Percentiles rank a stretch among this genome's conserved stretches.
Evolutionary conservation across 768 basidiomycete genomes (phyloP).

Genomic region (Tulasnella sp.): DNA sequence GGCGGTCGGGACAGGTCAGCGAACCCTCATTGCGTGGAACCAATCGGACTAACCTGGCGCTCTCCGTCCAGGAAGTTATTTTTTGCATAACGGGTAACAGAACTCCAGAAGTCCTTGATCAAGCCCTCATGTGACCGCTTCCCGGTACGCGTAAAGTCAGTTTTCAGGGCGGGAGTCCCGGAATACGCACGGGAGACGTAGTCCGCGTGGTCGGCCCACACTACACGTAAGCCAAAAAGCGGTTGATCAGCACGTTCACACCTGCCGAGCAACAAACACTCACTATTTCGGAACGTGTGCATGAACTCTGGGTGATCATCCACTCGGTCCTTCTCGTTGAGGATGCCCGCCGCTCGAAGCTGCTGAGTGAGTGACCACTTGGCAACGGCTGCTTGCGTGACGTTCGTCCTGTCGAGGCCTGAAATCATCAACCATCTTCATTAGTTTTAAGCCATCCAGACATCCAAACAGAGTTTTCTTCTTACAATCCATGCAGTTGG

Average conservation of each 20-base stretch:
- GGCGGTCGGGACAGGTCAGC: slow-evolving; percentile 19
- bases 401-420: slow-evolving; percentile 88
- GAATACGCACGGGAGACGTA: slow-evolving; percentile 87
- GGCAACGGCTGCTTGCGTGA: slow-evolving; percentile 89
- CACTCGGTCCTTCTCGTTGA: slow-evolving; percentile 69
- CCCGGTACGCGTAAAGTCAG: slow-evolving; percentile 94
- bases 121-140: slow-evolving; percentile 79
- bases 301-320: slow-evolving; percentile 83
- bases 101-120: slow-evolving; percentile 86
- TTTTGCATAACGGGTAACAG: slow-evolving; percentile 81
- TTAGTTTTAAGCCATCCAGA: not conserved
- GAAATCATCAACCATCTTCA: not conserved
- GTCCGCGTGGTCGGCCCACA: slow-evolving; percentile 98
- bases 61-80: slow-evolving; percentile 98
- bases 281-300: slow-evolving; percentile 85
- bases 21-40: not conserved
- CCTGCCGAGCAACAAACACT: slow-evolving; percentile 42
- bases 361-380: slow-evolving; percentile 83
- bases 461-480: not conserved
- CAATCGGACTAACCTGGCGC: slow-evolving; percentile 61
- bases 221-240: slow-evolving; percentile 48
- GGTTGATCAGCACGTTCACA: not conserved
- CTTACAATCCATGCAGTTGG: slow-evolving; percentile 90
- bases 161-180: slow-evolving; percentile 94
- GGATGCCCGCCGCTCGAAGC: slow-evolving; percentile 69